phyloP scores from a whole-genome alignment of 768 basidiomycete genomes.

The Holtermanniella nyarrowii region DNA sequence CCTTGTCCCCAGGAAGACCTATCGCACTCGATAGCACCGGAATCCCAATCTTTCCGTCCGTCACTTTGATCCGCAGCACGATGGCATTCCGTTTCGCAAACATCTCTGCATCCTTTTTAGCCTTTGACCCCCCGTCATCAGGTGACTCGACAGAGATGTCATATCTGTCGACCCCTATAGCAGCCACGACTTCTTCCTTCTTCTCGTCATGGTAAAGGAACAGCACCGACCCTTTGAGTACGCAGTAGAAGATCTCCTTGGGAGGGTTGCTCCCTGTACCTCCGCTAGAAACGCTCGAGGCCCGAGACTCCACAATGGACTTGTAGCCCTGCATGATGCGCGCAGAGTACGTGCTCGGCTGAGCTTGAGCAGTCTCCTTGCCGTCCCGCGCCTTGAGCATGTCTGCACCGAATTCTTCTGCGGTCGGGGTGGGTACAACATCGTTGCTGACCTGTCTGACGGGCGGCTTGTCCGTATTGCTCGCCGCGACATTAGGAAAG shows the following conservation, averaged over 20 bases:
- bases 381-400: conserved; percentile 7
- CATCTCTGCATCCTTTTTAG: conserved; percentile 56
- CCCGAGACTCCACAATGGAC: conserved; percentile 18
- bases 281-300: conserved; percentile 3
- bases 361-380: conserved; percentile 10
- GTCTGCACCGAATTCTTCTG: conserved; percentile 1
- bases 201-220: conserved; percentile 90
- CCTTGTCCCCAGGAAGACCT: conserved; percentile 44
- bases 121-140: conserved; percentile 45
- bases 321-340: conserved; percentile 24
- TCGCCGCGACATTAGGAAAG: conserved; percentile 4
- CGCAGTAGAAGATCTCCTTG: conserved; percentile 87
- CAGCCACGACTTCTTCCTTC: conserved; percentile 81
- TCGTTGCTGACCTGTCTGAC: not conserved
- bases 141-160: conserved; percentile 61
- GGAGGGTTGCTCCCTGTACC: conserved; percentile 47
- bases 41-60: conserved; percentile 14
- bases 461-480: conserved; percentile 1
- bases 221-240: conserved; percentile 78
- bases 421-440: conserved; percentile 1
- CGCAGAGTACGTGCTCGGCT: conserved; percentile 16
- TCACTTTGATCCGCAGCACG: conserved; percentile 23
- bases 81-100: conserved; percentile 85
- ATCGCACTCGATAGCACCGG: conserved; percentile 25
- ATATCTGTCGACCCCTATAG: conserved; percentile 72